These are phyloP conservation scores for Aspergillus uvarum DNA, from an alignment of 2,329 filamentous ascomycete genomes.

Conservation along the genomic window DNA sequence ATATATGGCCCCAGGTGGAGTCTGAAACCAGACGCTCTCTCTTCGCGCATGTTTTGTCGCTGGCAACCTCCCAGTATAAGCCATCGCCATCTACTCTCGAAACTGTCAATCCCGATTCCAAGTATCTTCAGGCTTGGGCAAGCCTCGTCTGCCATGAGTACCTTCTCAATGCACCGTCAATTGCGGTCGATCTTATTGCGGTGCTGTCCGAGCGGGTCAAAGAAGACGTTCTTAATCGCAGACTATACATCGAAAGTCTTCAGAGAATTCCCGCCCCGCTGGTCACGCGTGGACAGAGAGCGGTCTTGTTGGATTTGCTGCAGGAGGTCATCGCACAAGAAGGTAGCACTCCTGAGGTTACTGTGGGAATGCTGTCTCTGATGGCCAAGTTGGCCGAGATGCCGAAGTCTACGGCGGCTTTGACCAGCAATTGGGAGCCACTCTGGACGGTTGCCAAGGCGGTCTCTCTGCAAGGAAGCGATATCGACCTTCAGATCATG, in stretches of 20 bases:
- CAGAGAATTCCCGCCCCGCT: conserved; percentile 38
- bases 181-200: conserved; percentile 35
- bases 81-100: conserved; percentile 28
- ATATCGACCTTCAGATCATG: conserved; percentile 36
- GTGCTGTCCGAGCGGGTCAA: conserved; percentile 37
- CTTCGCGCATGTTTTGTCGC: conserved; percentile 33
- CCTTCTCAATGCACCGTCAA: conserved; percentile 33
- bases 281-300: conserved; percentile 40
- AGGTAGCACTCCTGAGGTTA: conserved; percentile 26
- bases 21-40: conserved; percentile 32
- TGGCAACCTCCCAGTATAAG: conserved; percentile 32
- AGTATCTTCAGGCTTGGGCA: conserved; percentile 40
- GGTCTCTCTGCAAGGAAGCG: conserved; percentile 32
- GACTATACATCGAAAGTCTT: conserved; percentile 36
- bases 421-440: conserved; percentile 38
- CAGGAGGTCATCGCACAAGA: conserved; percentile 34
- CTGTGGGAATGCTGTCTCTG: conserved; percentile 37
- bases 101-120: conserved; percentile 25
- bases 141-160: conserved; percentile 42
- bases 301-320: conserved; percentile 34
- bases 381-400: conserved; percentile 43
- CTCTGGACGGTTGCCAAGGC: conserved; percentile 39
- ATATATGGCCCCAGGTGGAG: conserved; percentile 30
- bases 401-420: conserved; percentile 38
- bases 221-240: conserved; percentile 27